Conservation (phyloP, 495 filamentous ascomycete genomes). For the Xylaria cubensis region DNA sequence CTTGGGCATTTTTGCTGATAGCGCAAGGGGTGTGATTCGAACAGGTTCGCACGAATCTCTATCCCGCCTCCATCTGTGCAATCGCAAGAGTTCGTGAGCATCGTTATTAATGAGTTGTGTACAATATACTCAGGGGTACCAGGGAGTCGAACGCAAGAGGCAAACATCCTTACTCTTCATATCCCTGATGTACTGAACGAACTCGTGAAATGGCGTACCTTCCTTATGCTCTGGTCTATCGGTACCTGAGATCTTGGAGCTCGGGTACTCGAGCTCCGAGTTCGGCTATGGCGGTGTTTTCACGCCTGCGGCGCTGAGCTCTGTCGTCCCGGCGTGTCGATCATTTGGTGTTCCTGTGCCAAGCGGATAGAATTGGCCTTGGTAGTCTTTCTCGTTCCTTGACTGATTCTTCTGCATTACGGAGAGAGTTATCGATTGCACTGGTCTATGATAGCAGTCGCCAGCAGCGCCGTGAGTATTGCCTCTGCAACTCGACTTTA, state of each 20-base stretch:
- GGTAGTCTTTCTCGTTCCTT: not conserved
- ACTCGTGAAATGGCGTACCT: not conserved
- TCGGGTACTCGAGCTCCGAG: slow-evolving; percentile 4
- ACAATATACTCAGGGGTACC: not conserved
- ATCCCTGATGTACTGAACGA: not conserved
- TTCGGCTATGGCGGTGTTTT: not conserved
- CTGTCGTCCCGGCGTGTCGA: not conserved
- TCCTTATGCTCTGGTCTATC: not conserved
- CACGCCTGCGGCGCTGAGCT: not conserved
- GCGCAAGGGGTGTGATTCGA: not conserved
- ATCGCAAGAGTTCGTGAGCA: not conserved
- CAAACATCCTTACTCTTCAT: not conserved
- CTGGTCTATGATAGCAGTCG: not conserved
- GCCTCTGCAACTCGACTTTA: slow-evolving; percentile 7
- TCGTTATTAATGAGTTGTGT: not conserved
- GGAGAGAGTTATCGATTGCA: not conserved
- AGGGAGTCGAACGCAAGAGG: not conserved
- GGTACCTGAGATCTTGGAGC: not conserved
- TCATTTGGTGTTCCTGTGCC: not conserved
- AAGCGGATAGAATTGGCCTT: not conserved
- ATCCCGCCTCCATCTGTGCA: not conserved
- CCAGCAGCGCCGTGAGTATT: not conserved
- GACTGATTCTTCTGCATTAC: not conserved
- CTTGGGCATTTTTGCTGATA: not conserved
- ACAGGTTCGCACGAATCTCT: not conserved